Percentiles rank a stretch among this genome's conserved stretches.
These are phyloP conservation scores for Prunus yedoensis DNA, from an alignment of 331 rosid genomes.

Conservation along the genomic window DNA sequence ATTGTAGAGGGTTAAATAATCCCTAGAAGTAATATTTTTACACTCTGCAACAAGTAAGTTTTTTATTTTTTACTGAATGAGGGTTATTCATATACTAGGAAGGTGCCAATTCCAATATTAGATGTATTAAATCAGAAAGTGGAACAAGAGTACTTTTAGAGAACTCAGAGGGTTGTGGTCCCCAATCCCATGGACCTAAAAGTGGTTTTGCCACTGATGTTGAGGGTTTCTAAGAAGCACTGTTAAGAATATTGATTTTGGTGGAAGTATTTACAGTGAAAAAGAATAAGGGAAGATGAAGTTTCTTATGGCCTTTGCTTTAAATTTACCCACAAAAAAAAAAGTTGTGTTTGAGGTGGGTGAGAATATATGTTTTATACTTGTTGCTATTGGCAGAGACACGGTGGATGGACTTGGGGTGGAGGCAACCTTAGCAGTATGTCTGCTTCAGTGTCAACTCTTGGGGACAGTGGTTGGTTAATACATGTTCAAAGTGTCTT, in stretches of 20 bases:
- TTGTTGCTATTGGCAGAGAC: slow-evolving; percentile 58
- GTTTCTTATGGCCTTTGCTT: slow-evolving; percentile 5
- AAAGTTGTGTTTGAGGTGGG: not conserved
- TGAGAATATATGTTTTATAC: slow-evolving; percentile 17
- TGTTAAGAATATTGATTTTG: not conserved
- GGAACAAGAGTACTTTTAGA: not conserved
- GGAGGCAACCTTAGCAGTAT: slow-evolving; percentile 98
- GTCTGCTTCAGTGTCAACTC: slow-evolving; percentile 95
- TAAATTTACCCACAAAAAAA: not conserved
- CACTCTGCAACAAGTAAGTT: not conserved
- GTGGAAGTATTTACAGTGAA: not conserved
- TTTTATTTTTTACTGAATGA: not conserved
- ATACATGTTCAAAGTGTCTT: slow-evolving; percentile 80
- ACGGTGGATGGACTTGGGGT: slow-evolving; percentile 98
- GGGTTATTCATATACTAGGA: not conserved
- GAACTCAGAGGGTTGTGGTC: not conserved
- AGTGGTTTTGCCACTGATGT: not conserved
- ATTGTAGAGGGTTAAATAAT: not conserved
- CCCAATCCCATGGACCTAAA: not conserved
- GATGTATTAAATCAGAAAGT: not conserved
- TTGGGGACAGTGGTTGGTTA: slow-evolving; percentile 97
- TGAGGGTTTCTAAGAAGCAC: not conserved
- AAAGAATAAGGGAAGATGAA: not conserved
- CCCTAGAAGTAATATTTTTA: not conserved
- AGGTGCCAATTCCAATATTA: not conserved